Evolutionary conservation across 2,329 filamentous ascomycete genomes (phyloP).

Genomic region (Thermothelomyces thermophilus): DNA sequence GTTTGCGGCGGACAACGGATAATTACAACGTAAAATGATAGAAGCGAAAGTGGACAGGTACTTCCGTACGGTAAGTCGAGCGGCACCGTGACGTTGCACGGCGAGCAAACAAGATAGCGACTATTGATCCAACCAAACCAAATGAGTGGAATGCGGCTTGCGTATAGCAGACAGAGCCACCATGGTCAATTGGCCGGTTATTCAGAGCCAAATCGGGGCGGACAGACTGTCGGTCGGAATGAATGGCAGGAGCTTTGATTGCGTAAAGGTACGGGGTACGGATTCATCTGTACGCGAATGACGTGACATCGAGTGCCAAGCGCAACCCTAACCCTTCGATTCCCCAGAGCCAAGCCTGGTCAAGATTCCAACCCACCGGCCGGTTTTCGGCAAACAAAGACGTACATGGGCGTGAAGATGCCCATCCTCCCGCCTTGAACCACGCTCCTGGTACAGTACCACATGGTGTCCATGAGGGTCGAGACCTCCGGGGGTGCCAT

Average conservation of each 20-base stretch:
- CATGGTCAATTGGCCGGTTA: constrained; percentile 20
- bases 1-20: constrained; percentile 2
- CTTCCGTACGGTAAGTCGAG: neutral
- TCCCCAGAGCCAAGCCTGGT: neutral
- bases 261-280: too few species aligned
- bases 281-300: too few species aligned
- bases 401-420: constrained; percentile 19
- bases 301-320: constrained; percentile 13
- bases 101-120: constrained; percentile 3
- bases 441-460: constrained; percentile 17
- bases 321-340: constrained; percentile 7
- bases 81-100: neutral
- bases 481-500: constrained; percentile 7
- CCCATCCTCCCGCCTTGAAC: constrained; percentile 12
- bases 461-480: constrained; percentile 19
- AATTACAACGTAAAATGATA: neutral
- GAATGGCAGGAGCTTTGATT: neutral
- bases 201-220: constrained; percentile 20
- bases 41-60: neutral
- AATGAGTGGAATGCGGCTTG: constrained; percentile 13
- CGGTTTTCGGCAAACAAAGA: constrained; percentile 18
- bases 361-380: neutral
- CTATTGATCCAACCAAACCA: constrained; percentile 9
- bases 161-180: constrained; percentile 14
- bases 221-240: neutral